Percentiles rank a stretch among this genome's conserved stretches.
Evolutionary conservation across 352 stramenopile genomes (phyloP).

Genomic region (Phytophthora fragariae): DNA sequence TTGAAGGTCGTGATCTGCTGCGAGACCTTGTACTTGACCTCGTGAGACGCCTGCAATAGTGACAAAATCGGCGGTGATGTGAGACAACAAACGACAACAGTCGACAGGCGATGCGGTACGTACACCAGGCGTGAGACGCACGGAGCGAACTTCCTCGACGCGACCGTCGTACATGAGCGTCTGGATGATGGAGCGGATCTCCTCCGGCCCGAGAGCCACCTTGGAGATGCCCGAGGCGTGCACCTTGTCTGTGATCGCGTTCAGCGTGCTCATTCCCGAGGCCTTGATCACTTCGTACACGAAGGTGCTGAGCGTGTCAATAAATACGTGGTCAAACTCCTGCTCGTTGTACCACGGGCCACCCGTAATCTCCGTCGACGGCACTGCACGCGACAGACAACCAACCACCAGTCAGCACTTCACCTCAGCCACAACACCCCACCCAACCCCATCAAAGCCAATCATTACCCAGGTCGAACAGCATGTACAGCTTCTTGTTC

Average conservation of each 20-base stretch:
- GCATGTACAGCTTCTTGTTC: slow-evolving; percentile 99
- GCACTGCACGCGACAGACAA: slow-evolving; percentile 63
- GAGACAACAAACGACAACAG: neutral
- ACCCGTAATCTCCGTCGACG: slow-evolving; percentile 98
- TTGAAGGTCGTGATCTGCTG: slow-evolving; percentile 89
- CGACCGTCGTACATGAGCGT: slow-evolving; percentile 93
- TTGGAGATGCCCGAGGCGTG: slow-evolving; percentile 92
- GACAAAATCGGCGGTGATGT: slow-evolving; percentile 9
- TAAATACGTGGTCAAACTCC: slow-evolving; percentile 99
- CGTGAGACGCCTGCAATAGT: slow-evolving; percentile 60
- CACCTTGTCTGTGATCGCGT: slow-evolving; percentile 91
- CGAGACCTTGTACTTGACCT: slow-evolving; percentile 90
- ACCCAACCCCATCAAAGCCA: neutral
- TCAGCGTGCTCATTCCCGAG: slow-evolving; percentile 87
- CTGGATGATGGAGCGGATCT: slow-evolving; percentile 93
- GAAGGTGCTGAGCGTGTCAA: slow-evolving; percentile 96
- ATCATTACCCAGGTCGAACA: slow-evolving; percentile 89
- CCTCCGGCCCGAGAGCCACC: slow-evolving; percentile 90
- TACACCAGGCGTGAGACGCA: slow-evolving; percentile 82
- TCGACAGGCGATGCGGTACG: slow-evolving; percentile 22
- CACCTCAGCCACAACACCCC: neutral
- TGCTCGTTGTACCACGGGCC: slow-evolving; percentile 99
- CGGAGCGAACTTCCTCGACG: slow-evolving; percentile 89
- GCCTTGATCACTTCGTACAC: slow-evolving; percentile 93
- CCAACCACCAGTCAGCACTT: neutral